These are phyloP conservation scores for Pulveroboletus sp. DNA, from an alignment of 768 basidiomycete species.

Conservation along the genomic window DNA sequence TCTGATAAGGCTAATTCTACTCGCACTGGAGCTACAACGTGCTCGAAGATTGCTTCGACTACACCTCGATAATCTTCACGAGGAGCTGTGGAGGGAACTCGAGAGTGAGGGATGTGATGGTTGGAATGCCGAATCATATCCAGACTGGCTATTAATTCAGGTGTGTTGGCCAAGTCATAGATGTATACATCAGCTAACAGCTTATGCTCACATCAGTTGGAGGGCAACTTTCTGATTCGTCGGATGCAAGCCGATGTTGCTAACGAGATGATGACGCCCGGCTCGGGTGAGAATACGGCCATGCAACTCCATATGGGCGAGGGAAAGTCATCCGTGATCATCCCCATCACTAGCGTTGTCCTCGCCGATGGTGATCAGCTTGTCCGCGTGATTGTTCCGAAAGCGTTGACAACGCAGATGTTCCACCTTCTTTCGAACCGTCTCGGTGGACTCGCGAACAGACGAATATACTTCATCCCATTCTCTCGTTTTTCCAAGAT, in stretches of 20 bases:
- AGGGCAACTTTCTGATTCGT: conserved; percentile 41
- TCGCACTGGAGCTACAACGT: conserved; percentile 33
- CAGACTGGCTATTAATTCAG: conserved; percentile 46
- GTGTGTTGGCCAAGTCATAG: conserved; percentile 14
- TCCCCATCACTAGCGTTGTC: conserved; percentile 38
- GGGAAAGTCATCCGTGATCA: conserved; percentile 47
- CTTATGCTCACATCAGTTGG: conserved; percentile 31
- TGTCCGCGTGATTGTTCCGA: conserved; percentile 46
- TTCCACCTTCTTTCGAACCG: conserved; percentile 43
- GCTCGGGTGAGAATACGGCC: conserved; percentile 31
- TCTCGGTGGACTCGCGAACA: conserved; percentile 41
- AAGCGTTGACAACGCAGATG: conserved; percentile 43
- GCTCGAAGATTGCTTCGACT: conserved; percentile 33
- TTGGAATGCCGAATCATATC: conserved; percentile 16
- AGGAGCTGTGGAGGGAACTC: conserved; percentile 30
- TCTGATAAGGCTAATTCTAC: conserved; percentile 28
- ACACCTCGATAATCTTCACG: conserved; percentile 15
- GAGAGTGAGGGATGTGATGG: conserved; percentile 23
- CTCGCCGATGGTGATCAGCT: conserved; percentile 42
- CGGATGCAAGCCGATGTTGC: conserved; percentile 40
- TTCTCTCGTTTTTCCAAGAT: conserved; percentile 40
- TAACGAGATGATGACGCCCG: conserved; percentile 43
- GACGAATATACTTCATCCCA: conserved; percentile 46
- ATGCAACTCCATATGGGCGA: conserved; percentile 58
- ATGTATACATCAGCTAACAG: neutral